Conservation (phyloP, 345 rosid species). For the Hypericum androsaemum region DNA sequence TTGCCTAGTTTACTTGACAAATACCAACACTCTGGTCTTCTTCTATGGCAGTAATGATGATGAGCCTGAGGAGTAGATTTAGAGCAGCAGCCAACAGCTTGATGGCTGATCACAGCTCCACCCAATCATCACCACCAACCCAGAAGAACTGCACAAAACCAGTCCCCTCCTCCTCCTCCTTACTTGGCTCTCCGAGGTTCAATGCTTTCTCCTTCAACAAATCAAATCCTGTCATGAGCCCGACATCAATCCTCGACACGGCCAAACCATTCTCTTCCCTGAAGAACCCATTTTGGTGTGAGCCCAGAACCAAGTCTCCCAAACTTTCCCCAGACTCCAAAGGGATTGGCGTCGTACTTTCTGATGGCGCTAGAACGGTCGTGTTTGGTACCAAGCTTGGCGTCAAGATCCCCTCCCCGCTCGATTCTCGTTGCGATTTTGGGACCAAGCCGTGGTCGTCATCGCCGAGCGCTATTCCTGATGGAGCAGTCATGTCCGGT, state of each 20-base stretch:
- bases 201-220: constrained; percentile 40
- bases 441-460: constrained; percentile 38
- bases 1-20: too few species aligned
- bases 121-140: constrained; percentile 19
- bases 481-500: constrained; percentile 13
- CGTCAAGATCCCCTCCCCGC: constrained; percentile 39
- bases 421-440: constrained; percentile 32
- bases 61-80: not conserved
- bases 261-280: constrained; percentile 29
- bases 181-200: constrained; percentile 45
- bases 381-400: constrained; percentile 43
- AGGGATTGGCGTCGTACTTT: constrained; percentile 52
- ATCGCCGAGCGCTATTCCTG: constrained; percentile 15
- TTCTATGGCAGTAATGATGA: not conserved
- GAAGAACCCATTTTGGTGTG: constrained; percentile 24
- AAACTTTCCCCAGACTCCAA: constrained; percentile 23
- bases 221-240: constrained; percentile 40
- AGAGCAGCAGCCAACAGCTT: constrained; percentile 12
- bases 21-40: too few species aligned
- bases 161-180: constrained; percentile 29
- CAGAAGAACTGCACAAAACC: constrained; percentile 18
- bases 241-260: constrained; percentile 49
- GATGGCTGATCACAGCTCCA: constrained; percentile 45
- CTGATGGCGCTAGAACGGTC: constrained; percentile 34
- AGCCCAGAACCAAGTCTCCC: constrained; percentile 27